Base-by-base conservation (phyloP, 257 asterid genomes). In the Scutellaria minor region DNA sequence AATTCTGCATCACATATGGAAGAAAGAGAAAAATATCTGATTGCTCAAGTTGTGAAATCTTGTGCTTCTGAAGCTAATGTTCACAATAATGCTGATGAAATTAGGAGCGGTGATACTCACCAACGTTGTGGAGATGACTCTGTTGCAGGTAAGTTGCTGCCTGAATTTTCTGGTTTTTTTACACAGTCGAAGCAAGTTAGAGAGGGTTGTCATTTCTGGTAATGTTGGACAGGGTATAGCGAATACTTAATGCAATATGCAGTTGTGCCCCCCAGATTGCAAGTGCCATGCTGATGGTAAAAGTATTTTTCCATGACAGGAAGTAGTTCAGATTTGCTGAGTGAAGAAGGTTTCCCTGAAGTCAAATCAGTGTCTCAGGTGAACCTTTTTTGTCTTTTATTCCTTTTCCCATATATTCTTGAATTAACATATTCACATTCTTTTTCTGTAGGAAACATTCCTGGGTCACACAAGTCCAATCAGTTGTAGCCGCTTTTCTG, bases 381-480 rank as follows among this genome's bases (percentile, higher is more conserved):
- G 51, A 31, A 11, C 72, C 64, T 59, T 71, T 18, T 50, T 59
- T 24, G 65, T 20, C 68, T 62, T 66, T 41, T 40, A 59, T 58
- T 45, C 13, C 63, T 22, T 69, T 63, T 31, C 37, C 37, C 64
- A 44, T 10, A 11, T 47, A 61, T 40, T 56, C 11, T 42, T 4
- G 42, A 35, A 35, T 9, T 2, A 22, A 65, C 67, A 67, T 42
- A 72, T 68, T 47, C 13, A 45, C 18, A 18, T 76, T 55, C 41
- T 76, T 68, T 45, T 65, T 78, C 72, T 72, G 20, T 67, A 94
- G 99, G 97, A 94, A 77, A 85, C 97, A 78, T 94, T 91, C 84
- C 77, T 94, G 79, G 99, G 97, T 75, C 99, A 94, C 82, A 91
- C 99, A 80, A 89, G 95, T 85, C 97, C 99, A 66, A 94, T 94